Evolutionary conservation across 1,139 yeast species (phyloP), one percentile per base, ranked within the genome.

Genomic region (Saccharomyces pastorianus): DNA sequence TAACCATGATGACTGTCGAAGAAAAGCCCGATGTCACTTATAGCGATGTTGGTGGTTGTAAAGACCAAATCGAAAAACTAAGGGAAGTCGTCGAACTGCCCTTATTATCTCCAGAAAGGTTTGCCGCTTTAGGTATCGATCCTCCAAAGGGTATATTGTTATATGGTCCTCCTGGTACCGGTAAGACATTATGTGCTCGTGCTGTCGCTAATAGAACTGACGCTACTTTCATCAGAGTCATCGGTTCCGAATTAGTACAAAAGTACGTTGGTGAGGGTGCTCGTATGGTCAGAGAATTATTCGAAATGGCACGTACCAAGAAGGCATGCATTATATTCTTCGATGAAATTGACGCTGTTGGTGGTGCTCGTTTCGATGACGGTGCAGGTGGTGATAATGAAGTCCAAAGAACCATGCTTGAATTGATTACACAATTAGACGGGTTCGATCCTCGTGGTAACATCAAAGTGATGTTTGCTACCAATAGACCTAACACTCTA

Each of bases 351-450:
- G 99, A 93, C 75, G 98, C 99, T 44, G 89, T 93, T 73, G 99
- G 99, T 61, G 98, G 98, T 29, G 98, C 98, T 7, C 84, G 99
- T 72, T 93, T 93, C 70, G 99, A 93, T 71, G 99, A 93, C 71
- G 98, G 98, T 64, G 99, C 98, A 20, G 99, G 99, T 64, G 99
- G 99, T 65, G 99, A 93, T 73, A 93, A 91, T 70, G 99, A 93
- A 76, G 99, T 93, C 54, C 99, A 93, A 74, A 83, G 99, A 77
- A 93, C 99, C 54, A 93, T 93, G 99, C 81, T 93, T 82, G 99
- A 93, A 73, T 82, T 93, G 66, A 91, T 93, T 69, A 90, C 98
- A 46, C 99, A 93, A 72, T 78, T 93, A 66, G 99, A 93, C 73
- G 99, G 99, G 55, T 93, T 93, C 71, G 99, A 93, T 68, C 96